Base-by-base conservation (phyloP, 345 rosid genomes). In the Pugionium dolabratum region DNA sequence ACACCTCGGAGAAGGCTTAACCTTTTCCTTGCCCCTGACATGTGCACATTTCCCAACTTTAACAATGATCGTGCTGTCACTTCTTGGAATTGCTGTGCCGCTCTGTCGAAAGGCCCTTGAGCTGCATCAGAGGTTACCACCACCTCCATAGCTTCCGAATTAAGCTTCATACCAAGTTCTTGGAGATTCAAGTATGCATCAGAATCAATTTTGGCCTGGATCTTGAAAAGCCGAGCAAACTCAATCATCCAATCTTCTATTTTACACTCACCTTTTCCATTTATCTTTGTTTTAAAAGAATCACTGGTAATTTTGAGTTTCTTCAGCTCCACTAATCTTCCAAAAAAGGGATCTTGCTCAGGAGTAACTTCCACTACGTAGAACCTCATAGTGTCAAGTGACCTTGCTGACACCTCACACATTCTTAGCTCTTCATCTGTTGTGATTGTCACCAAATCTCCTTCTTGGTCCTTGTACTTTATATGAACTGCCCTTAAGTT, bases 61-160 rank as follows among this genome's bases (percentile, higher is more conserved):
- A 94, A 81, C 82, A 94, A 76, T 64, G 96, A 95, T 61, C 88
- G 71, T 42, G 97, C 95, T 49, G 95, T 84, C 81, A 86, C 78
- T 77, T 90, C 95, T 80, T 86, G 97, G 75, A 88, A 93, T 51
- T 84, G 90, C 44, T 79, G 85, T 4, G 92, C 95, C 26, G 96
- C 97, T 61, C 43, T 53, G 62, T 81, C 80, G 7, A 94, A 90
- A 59, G 82, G 83, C 45, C 52, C 73, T 71, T 90, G 97, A 42
- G 96, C 96, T 75, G 84, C 92, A 69, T 86, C 92, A 60, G 92
- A 84, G 2, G 97, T 94, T 58, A 85, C 90, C 3, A 85, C 79
- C 66, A 90, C 99, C 82, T 94, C 97, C 86, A 88, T 84, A 67
- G 92, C 91, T 75, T 90, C 99, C 35, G 91, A 83, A 75, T 85